These are phyloP conservation scores for Stephania cephalantha DNA, from an alignment of 164 flowering plant species.

Conservation along the genomic window DNA sequence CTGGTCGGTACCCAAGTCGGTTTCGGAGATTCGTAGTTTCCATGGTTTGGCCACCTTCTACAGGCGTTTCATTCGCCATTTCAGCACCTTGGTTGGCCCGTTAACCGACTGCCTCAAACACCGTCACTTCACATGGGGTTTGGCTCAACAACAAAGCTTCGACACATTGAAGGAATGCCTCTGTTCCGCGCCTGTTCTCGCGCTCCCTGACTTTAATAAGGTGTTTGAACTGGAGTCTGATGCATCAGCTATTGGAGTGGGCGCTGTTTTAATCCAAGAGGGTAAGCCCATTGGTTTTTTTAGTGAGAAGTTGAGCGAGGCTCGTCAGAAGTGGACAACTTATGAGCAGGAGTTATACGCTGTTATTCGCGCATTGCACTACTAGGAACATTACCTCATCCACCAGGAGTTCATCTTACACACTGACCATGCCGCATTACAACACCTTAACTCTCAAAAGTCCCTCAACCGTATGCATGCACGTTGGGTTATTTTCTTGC, in stretches of 20 bases:
- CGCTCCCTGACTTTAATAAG: background rate
- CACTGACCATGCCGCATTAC: background rate
- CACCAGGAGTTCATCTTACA: background rate
- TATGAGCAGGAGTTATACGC: background rate
- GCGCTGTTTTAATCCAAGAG: background rate
- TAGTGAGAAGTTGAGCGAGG: background rate
- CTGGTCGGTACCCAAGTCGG: background rate
- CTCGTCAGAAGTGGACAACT: background rate
- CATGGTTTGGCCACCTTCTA: constrained; percentile 3
- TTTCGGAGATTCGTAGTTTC: background rate
- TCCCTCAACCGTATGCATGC: background rate
- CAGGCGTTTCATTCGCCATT: background rate
- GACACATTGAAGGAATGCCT: background rate
- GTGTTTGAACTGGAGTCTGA: background rate
- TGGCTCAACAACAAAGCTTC: background rate
- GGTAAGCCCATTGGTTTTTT: background rate
- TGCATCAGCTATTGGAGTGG: background rate
- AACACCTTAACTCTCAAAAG: background rate
- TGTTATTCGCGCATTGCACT: background rate
- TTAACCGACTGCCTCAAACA: background rate
- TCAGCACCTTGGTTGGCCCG: background rate
- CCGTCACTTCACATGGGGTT: background rate
- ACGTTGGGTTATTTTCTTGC: background rate
- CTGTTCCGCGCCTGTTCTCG: background rate
- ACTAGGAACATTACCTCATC: background rate